Evolutionary conservation across 371 early-diverging fungal species (phyloP).

Genomic region (Haplosporangium sp.): DNA sequence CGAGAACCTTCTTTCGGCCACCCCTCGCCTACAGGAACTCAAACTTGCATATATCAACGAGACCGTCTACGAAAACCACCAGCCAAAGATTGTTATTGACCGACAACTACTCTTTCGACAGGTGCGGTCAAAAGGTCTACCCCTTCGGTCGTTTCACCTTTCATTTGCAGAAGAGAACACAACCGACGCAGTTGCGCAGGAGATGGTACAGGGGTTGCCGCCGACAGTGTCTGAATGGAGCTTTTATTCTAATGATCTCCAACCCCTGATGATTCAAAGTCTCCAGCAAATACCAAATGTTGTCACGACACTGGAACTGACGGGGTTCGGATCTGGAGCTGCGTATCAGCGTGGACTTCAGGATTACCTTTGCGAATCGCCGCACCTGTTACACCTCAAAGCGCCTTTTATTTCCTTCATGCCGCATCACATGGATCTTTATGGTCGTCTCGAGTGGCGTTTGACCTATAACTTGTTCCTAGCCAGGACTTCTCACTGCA

Average conservation of each 20-base stretch:
- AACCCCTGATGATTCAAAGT: neutral
- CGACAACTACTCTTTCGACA: neutral
- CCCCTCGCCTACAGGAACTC: neutral
- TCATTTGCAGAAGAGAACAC: neutral
- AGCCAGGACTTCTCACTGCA: too few species aligned
- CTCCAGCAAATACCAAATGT: neutral
- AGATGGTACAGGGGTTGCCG: neutral
- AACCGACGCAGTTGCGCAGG: neutral
- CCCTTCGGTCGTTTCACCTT: neutral
- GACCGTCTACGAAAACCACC: neutral
- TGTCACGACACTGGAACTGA: neutral
- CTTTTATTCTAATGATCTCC: neutral
- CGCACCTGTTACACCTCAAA: neutral
- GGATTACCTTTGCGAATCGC: neutral
- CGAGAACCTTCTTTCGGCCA: neutral
- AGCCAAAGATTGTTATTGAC: neutral
- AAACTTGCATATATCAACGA: neutral
- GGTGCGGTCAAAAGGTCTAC: neutral
- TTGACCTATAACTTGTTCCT: too few species aligned
- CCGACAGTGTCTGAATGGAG: neutral
- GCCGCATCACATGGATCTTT: neutral
- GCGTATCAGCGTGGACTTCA: neutral
- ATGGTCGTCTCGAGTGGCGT: neutral
- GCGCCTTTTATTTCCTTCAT: neutral
- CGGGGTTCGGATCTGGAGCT: neutral